Base-by-base conservation (phyloP, 176 grass and related monocot genomes). In the Oryza coarctata region DNA sequence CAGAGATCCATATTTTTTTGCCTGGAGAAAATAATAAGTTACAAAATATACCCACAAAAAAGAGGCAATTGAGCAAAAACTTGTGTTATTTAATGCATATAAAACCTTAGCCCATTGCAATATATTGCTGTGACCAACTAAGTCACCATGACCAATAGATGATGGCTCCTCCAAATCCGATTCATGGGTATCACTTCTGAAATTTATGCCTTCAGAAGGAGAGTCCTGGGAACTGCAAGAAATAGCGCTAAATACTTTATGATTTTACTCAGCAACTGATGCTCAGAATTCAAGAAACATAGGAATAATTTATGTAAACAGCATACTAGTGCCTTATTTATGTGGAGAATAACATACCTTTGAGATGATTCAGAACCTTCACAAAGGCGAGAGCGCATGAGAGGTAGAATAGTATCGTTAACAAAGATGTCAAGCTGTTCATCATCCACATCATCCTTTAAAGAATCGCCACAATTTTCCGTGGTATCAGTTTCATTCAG, bases 51-150 rank as follows among this genome's bases (percentile, higher is more conserved):
- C 58, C 57, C n/a, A 74, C 32, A 47, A 75, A 61, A 66, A 66
- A 52, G 44, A 38, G 7, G 15, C 85, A 33, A 45, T 61, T 22
- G 29, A 71, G 35, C 60, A 75, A 65, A 65, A 15, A 20, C 77
- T 75, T 68, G 79, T n/a, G 69, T 50, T 47, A 82, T 12, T 62
- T 81, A 31, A 47, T 83, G 67, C 26, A 84, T 29, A 78, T 70
- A 67, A 63, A 83, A 99, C 97, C 97, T 99, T 90, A 32, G 97
- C 93, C 97, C 97, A 99, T 72, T 92, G 88, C 52, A 94, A 87
- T 88, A 99, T 92, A 71, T 82, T 89, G 35, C 74, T 77, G 45
- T 94, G 91, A 34, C 70, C 85, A 74, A 82, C 82, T 61, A 87
- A 85, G 75, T 95, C 92, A 68, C 92, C 93, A 68, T 95, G 87